Percentiles rank a stretch among this genome's conserved stretches.
Evolutionary conservation across 2,329 filamentous ascomycete species (phyloP).

Genomic region (Chrysoporthe puriensis): DNA sequence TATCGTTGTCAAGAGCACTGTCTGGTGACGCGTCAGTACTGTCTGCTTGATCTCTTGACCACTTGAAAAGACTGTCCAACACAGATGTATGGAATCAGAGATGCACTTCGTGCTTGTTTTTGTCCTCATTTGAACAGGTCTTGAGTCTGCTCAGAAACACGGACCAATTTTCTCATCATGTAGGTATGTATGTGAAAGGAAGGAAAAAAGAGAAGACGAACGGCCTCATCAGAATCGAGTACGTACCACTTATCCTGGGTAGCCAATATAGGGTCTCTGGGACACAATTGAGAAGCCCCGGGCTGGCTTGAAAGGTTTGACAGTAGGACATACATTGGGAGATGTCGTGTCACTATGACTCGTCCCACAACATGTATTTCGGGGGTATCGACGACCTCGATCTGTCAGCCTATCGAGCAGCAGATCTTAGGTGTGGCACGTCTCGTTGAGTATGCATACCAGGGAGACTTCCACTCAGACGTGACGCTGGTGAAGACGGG

Average conservation of each 20-base stretch:
- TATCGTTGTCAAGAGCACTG: not conserved
- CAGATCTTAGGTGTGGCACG: too few species aligned
- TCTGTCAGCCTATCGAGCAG: too few species aligned
- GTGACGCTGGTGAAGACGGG: not conserved
- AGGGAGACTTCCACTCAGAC: not conserved
- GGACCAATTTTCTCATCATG: slow-evolving; percentile 85
- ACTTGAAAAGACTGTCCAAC: not conserved
- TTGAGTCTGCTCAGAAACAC: slow-evolving; percentile 87
- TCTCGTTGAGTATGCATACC: too few species aligned
- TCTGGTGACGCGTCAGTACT: not conserved
- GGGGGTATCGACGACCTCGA: too few species aligned
- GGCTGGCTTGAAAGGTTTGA: too few species aligned
- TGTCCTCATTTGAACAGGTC: slow-evolving; percentile 75
- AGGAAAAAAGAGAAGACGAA: slow-evolving; percentile 16
- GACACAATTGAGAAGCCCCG: too few species aligned
- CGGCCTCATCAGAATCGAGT: not conserved
- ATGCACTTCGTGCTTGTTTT: slow-evolving; percentile 67
- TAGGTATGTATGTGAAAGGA: slow-evolving; percentile 26
- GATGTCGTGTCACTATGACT: too few species aligned
- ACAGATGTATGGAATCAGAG: slow-evolving; percentile 56
- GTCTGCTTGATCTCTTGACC: not conserved
- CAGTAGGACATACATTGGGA: too few species aligned
- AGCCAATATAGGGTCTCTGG: not conserved
- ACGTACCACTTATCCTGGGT: slow-evolving; percentile 4
- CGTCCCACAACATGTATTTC: too few species aligned